Evolutionary conservation across 208 protist species (phyloP).

Genomic region (Trichomonas gallinae): DNA sequence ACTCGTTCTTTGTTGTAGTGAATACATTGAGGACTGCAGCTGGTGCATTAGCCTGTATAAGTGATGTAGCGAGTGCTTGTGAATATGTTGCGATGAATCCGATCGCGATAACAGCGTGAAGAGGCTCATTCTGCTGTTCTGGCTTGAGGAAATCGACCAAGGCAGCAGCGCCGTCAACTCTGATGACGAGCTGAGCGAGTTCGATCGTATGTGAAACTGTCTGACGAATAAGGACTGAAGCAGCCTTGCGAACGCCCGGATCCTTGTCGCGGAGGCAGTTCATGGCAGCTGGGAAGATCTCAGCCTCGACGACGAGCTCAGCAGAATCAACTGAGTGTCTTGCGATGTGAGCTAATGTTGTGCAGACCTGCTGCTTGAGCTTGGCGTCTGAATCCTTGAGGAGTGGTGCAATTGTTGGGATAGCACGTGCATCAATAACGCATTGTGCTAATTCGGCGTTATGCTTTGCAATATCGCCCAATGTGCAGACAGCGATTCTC

Average conservation of each 20-base stretch:
- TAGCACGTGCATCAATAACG: constrained; percentile 77
- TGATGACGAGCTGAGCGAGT: constrained; percentile 84
- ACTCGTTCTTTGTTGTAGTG: constrained; percentile 70
- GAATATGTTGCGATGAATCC: constrained; percentile 91
- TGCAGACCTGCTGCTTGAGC: constrained; percentile 77
- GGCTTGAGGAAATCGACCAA: constrained; percentile 87
- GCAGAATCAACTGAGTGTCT: constrained; percentile 92
- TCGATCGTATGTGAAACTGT: constrained; percentile 89
- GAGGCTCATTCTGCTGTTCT: constrained; percentile 59
- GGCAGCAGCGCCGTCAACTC: constrained; percentile 80
- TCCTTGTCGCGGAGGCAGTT: constrained; percentile 75
- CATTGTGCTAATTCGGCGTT: constrained; percentile 68
- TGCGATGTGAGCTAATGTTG: constrained; percentile 82
- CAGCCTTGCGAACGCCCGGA: constrained; percentile 79
- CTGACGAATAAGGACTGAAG: constrained; percentile 83
- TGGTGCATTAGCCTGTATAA: constrained; percentile 78
- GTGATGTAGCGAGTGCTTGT: constrained; percentile 77
- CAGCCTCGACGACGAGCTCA: constrained; percentile 88
- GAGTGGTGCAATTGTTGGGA: constrained; percentile 84
- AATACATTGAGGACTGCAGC: constrained; percentile 67
- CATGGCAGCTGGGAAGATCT: constrained; percentile 89
- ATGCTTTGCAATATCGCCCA: constrained; percentile 56
- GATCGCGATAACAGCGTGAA: constrained; percentile 90
- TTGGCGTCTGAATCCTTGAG: constrained; percentile 74
- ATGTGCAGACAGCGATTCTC: constrained; percentile 73